Evolutionary conservation across 2,329 filamentous ascomycete species (phyloP).

Genomic region (Pseudofabraea citricarpa): DNA sequence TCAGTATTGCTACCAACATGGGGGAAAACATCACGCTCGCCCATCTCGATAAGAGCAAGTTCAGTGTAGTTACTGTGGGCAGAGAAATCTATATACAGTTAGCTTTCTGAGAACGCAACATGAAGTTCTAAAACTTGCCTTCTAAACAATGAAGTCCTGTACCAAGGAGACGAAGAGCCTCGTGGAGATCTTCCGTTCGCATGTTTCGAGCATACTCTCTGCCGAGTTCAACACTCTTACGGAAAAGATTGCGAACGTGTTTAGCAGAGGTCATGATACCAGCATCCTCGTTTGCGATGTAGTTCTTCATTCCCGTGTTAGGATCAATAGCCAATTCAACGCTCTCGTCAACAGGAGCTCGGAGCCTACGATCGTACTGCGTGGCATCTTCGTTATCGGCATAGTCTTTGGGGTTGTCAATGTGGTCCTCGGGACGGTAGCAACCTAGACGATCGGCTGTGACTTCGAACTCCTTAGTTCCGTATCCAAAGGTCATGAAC

Average conservation of each 20-base stretch:
- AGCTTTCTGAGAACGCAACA: slow-evolving; percentile 24
- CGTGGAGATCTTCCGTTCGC: slow-evolving; percentile 75
- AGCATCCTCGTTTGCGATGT: slow-evolving; percentile 80
- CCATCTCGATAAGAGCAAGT: slow-evolving; percentile 81
- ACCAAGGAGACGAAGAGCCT: slow-evolving; percentile 80
- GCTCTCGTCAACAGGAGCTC: slow-evolving; percentile 74
- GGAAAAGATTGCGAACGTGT: slow-evolving; percentile 71
- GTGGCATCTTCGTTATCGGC: slow-evolving; percentile 84
- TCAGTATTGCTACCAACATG: slow-evolving; percentile 76
- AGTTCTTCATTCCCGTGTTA: slow-evolving; percentile 79
- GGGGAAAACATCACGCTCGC: slow-evolving; percentile 76
- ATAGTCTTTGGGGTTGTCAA: slow-evolving; percentile 77
- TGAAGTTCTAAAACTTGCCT: slow-evolving; percentile 36
- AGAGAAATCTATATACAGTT: slow-evolving; percentile 59
- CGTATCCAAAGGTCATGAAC: slow-evolving; percentile 84
- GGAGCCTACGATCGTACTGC: slow-evolving; percentile 74
- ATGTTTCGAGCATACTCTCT: slow-evolving; percentile 63
- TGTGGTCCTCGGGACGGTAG: slow-evolving; percentile 80
- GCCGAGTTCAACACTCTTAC: slow-evolving; percentile 72
- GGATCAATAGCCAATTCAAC: slow-evolving; percentile 76
- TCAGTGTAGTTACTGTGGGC: slow-evolving; percentile 94
- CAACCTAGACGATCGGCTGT: slow-evolving; percentile 73
- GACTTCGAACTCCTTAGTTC: slow-evolving; percentile 80
- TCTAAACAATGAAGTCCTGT: slow-evolving; percentile 88
- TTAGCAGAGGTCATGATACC: slow-evolving; percentile 78